phyloP scores from a whole-genome alignment of 345 rosid species.

The Lepidium sativum region DNA sequence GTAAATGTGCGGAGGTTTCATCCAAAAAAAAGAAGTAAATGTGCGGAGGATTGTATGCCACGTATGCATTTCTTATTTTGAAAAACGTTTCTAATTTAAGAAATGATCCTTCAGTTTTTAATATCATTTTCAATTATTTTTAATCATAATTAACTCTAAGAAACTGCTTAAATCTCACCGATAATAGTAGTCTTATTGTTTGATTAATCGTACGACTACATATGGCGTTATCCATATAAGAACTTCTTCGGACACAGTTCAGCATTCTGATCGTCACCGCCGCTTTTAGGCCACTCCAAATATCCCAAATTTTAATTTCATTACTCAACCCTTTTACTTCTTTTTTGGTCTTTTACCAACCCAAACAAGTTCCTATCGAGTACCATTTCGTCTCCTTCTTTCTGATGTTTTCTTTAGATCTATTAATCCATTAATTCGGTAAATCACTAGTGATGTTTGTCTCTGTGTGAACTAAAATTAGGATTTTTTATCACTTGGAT shows the following conservation, averaged over 20 bases:
- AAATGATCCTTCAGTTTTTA: no score
- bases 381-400: conserved; percentile 2
- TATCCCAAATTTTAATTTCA: not conserved
- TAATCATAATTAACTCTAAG: no score
- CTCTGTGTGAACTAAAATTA: not conserved
- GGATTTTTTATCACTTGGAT: not conserved
- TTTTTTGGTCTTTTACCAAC: not conserved
- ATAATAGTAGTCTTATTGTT: no score
- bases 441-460: conserved; percentile 1
- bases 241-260: no score
- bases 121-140: no score
- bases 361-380: not conserved
- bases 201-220: no score
- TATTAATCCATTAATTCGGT: conserved; percentile 1
- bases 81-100: no score
- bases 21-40: no score
- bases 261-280: not conserved
- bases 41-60: not conserved
- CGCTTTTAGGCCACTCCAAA: conserved; percentile 7
- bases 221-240: no score
- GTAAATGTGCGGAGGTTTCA: not conserved
- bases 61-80: no score
- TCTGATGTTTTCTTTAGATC: conserved; percentile 1
- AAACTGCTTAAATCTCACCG: no score
- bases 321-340: no score